Base-by-base conservation (phyloP, 108 stramenopile genomes). In the Pseudonitzschia multistriata region DNA sequence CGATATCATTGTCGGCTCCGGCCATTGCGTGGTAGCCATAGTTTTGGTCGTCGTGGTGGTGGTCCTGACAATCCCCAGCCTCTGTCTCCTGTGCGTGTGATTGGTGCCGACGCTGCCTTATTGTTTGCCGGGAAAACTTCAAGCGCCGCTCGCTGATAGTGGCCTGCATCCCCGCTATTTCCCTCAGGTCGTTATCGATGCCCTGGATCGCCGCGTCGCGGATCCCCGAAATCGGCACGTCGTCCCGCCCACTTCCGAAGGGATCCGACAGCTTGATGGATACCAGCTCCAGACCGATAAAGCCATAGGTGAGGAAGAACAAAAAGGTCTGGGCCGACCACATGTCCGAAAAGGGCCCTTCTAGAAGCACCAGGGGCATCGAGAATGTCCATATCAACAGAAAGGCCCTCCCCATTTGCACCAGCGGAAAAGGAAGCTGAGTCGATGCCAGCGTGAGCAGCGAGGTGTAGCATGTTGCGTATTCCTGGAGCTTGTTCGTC, bases 351-450 rank as follows among this genome's bases (percentile, higher is more conserved):
- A 72, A 54, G 49, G 64, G 28, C 35, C 68, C 62, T 55, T 67
- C 71, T 22, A 67, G 29, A 33, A 82, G 34, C 31, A 83, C 79
- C 45, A 79, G 67, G 15, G 85, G 85, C 10, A 86, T 68, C 7
- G 76, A 54, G 39, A 83, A 75, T 3, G 64, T 72, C 82, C 82
- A 86, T 0, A 86, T 40, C 35, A 86, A 76, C 40, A 86, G 59
- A 64, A 86, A 86, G 0, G 85, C 82, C 7, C 85, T 74, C 13
- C 78, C 74, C 85, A 86, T 86, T 74, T 86, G 85, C 19, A 83
- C 74, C 24, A 86, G 74, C 10, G 80, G 77, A 66, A 86, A 83
- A 3, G 85, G 85, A n/a, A 83, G 35, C n/a, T 82, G 82, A 5
- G 85, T 81, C 5, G 80, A 78, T 3, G 76, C 78, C 59, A 83